Conservation (phyloP, 116 monocot genomes). For the Trichopus zeylanicus region DNA sequence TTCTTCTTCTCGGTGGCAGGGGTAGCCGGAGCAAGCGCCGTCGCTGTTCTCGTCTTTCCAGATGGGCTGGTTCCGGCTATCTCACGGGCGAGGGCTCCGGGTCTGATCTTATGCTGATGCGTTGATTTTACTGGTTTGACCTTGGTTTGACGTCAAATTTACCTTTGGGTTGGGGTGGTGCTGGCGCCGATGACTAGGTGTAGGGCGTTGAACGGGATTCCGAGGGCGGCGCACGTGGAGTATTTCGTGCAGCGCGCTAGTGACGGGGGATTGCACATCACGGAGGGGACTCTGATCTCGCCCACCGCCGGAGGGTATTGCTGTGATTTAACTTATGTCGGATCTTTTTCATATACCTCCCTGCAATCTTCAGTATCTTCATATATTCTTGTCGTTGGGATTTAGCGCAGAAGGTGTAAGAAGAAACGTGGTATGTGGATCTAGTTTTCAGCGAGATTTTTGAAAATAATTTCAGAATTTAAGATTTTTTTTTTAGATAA, state of each 20-base stretch:
- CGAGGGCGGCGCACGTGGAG: slow-evolving; percentile 42
- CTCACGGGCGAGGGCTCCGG: slow-evolving; percentile 40
- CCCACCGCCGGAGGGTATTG: slow-evolving; percentile 75
- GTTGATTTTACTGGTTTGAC: neutral
- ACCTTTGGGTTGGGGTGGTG: slow-evolving; percentile 34
- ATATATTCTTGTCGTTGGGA: too few species aligned
- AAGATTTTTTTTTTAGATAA: too few species aligned
- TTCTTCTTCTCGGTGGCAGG: slow-evolving; percentile 1
- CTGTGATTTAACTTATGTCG: neutral
- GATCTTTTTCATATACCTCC: too few species aligned
- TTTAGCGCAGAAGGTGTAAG: too few species aligned
- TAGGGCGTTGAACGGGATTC: slow-evolving; percentile 65
- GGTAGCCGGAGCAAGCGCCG: slow-evolving; percentile 10
- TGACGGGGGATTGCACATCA: slow-evolving; percentile 69
- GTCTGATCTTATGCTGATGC: neutral
- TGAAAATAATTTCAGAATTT: too few species aligned
- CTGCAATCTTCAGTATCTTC: too few species aligned
- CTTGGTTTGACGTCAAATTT: neutral
- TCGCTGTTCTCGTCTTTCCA: slow-evolving; percentile 73
- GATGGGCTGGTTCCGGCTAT: slow-evolving; percentile 63
- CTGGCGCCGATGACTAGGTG: slow-evolving; percentile 98
- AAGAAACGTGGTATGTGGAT: too few species aligned
- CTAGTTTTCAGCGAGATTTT: too few species aligned
- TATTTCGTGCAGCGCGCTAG: slow-evolving; percentile 85
- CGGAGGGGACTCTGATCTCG: slow-evolving; percentile 77